phyloP scores from a whole-genome alignment of 2,329 filamentous ascomycete species.

The Hortaea sp. region DNA sequence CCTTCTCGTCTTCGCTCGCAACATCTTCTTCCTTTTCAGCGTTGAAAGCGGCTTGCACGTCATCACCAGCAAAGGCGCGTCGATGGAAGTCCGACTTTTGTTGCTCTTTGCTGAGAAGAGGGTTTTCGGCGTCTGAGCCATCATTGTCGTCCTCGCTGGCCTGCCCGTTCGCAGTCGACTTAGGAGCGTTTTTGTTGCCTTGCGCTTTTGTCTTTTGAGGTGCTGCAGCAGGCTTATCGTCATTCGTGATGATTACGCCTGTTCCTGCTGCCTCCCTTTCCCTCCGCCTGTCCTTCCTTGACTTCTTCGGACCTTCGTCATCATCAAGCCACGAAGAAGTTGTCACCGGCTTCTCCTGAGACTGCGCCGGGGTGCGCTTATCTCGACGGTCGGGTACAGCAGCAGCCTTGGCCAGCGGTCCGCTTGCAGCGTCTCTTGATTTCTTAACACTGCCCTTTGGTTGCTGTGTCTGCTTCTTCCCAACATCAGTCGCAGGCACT shows the following conservation, averaged over 20 bases:
- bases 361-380: too few species aligned
- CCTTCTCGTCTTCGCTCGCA: conserved; percentile 71
- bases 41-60: conserved; percentile 71
- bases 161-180: too few species aligned
- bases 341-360: neutral
- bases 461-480: conserved; percentile 3
- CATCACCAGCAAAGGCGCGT: conserved; percentile 75
- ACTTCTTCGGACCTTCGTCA: conserved; percentile 6
- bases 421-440: conserved; percentile 8
- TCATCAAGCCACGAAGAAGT: conserved; percentile 7
- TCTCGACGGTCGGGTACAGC: too few species aligned
- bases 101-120: conserved; percentile 17
- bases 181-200: neutral
- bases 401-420: conserved; percentile 1
- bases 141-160: conserved; percentile 13
- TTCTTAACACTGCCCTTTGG: conserved; percentile 21
- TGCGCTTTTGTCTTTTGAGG: neutral
- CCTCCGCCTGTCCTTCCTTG: conserved; percentile 9
- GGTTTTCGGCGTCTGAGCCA: conserved; percentile 16
- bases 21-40: conserved; percentile 65
- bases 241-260: conserved; percentile 8
- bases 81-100: conserved; percentile 62
- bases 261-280: conserved; percentile 3
- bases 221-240: neutral
- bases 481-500: conserved; percentile 5